Percentiles rank a stretch among this genome's conserved stretches.
Conservation (phyloP, 2,329 filamentous ascomycete genomes). For the Scedosporium minutisporum region DNA sequence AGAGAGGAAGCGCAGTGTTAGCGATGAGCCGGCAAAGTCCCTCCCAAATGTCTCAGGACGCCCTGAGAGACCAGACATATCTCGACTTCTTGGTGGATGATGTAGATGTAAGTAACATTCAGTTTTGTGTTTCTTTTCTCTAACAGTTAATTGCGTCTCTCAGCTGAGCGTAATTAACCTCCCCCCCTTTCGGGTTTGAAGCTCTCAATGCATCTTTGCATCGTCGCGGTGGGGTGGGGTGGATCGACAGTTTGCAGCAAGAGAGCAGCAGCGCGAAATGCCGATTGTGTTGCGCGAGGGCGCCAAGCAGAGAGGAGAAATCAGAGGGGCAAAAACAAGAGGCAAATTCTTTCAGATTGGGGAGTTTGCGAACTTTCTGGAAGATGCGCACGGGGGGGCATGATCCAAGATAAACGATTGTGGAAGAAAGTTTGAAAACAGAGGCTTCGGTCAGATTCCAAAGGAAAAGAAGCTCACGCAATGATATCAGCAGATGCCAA, state of each 20-base stretch:
- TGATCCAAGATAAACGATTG: background rate
- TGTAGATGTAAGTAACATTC: background rate
- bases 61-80: background rate
- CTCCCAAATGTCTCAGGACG: background rate
- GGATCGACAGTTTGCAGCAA: background rate
- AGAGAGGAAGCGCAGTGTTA: background rate
- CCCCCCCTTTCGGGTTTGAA: background rate
- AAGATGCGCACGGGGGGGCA: background rate
- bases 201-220: background rate
- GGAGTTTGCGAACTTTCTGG: background rate
- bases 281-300: background rate
- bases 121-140: background rate
- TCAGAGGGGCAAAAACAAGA: background rate
- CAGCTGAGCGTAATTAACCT: background rate
- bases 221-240: background rate
- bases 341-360: background rate
- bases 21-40: background rate
- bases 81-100: background rate
- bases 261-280: background rate
- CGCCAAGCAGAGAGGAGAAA: background rate
- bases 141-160: background rate
- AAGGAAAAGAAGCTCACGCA: conserved; percentile 1
- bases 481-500: background rate
- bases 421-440: background rate
- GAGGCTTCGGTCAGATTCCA: background rate